A percentile compares a stretch with the other conserved stretches of the same genome.
phyloP scores from a whole-genome alignment of 2,329 filamentous ascomycete species.

The Neofusicoccum sp. region DNA sequence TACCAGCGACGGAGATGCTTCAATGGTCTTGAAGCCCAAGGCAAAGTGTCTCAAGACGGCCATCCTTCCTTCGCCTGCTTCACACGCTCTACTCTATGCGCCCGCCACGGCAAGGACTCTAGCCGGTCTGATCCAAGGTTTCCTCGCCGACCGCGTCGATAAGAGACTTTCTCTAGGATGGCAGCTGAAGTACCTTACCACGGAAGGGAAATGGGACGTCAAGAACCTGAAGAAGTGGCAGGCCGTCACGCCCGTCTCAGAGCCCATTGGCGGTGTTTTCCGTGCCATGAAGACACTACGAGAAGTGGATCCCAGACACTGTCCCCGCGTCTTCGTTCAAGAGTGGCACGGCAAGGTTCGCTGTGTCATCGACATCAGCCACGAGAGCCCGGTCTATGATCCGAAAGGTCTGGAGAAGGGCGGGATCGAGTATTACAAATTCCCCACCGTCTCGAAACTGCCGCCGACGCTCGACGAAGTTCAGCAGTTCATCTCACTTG shows the following conservation, averaged over 20 bases:
- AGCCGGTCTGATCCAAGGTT: conserved; percentile 78
- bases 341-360: conserved; percentile 66
- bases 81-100: conserved; percentile 81
- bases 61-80: conserved; percentile 72
- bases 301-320: conserved; percentile 82
- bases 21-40: conserved; percentile 38
- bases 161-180: conserved; percentile 77
- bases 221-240: conserved; percentile 95
- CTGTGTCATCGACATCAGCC: conserved; percentile 85
- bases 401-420: conserved; percentile 52
- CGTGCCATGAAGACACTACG: conserved; percentile 90
- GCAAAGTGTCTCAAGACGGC: conserved; percentile 59
- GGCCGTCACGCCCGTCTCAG: conserved; percentile 72
- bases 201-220: conserved; percentile 94
- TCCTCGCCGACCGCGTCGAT: conserved; percentile 72
- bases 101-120: conserved; percentile 72
- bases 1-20: conserved; percentile 41
- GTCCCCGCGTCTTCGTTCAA: conserved; percentile 67
- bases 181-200: conserved; percentile 86
- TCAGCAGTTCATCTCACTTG: conserved; percentile 56
- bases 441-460: conserved; percentile 87
- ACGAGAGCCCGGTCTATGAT: conserved; percentile 87
- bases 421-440: conserved; percentile 65
- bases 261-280: conserved; percentile 75
- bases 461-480: conserved; percentile 68